Conservation (phyloP, 371 early-diverging fungal genomes). For the Dichotomocladium elegans region DNA sequence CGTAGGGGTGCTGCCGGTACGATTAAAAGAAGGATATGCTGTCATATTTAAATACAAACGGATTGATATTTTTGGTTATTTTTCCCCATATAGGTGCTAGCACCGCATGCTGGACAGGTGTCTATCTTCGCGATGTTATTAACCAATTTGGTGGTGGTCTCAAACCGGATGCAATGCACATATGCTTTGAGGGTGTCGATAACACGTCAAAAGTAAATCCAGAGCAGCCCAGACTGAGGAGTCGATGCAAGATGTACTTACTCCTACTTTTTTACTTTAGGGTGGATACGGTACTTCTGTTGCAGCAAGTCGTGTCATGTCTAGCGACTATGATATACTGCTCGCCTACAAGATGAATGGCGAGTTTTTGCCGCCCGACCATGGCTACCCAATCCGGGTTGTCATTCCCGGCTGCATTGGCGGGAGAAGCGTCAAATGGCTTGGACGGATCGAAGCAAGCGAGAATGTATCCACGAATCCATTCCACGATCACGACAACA, state of each 20-base stretch:
- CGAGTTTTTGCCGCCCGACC: slow-evolving; percentile 65
- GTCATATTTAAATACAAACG: no score
- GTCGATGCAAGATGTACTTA: no score
- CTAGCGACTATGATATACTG: slow-evolving; percentile 70
- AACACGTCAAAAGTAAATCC: slow-evolving; percentile 44
- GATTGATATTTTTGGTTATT: neutral
- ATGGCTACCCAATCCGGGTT: slow-evolving; percentile 79
- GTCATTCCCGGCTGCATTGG: slow-evolving; percentile 88
- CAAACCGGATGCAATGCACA: slow-evolving; percentile 48
- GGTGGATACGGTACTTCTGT: slow-evolving; percentile 78
- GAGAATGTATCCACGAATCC: slow-evolving; percentile 59
- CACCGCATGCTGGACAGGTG: slow-evolving; percentile 82
- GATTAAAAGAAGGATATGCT: neutral
- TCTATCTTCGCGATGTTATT: slow-evolving; percentile 72
- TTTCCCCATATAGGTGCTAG: slow-evolving; percentile 66
- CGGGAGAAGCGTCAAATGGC: slow-evolving; percentile 83
- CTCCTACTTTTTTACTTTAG: slow-evolving; percentile 12
- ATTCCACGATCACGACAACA: slow-evolving; percentile 83
- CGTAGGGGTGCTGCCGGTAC: slow-evolving; percentile 16
- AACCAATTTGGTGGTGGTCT: slow-evolving; percentile 45
- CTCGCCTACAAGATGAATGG: slow-evolving; percentile 91
- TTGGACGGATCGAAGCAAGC: slow-evolving; percentile 56
- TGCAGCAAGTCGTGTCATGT: slow-evolving; percentile 64
- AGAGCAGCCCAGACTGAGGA: no score
- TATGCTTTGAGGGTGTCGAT: slow-evolving; percentile 69